phyloP scores from a whole-genome alignment of 1,284 basidiomycete species.

The Malassezia equina region DNA sequence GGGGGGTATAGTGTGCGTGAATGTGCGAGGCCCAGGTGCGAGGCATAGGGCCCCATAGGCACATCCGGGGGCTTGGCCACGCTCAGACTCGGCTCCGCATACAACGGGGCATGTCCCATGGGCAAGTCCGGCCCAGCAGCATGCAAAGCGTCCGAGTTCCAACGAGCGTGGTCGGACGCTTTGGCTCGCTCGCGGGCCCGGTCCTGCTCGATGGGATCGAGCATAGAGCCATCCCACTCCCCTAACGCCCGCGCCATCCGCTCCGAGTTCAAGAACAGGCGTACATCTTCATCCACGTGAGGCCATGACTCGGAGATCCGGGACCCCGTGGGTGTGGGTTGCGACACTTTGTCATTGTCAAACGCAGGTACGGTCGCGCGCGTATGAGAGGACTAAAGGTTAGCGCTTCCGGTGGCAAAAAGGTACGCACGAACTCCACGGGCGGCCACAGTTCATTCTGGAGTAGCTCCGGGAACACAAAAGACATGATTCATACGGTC shows the following conservation, averaged over 20 bases:
- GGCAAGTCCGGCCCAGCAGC: no score
- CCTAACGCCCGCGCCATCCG: conserved; percentile 31
- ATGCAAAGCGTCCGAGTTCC: no score
- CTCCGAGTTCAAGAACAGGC: conserved; percentile 38
- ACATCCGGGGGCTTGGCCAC: no score
- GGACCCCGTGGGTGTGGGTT: conserved; percentile 20
- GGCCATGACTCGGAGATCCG: conserved; percentile 31
- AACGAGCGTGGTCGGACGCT: no score
- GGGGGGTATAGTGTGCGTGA: neutral
- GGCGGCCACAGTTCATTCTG: conserved; percentile 32
- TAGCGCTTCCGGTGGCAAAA: neutral
- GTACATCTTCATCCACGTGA: conserved; percentile 44
- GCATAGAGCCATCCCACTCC: conserved; percentile 5
- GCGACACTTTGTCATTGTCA: neutral
- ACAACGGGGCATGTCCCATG: no score
- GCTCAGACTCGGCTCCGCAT: no score
- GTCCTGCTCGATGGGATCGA: no score
- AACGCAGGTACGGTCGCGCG: conserved; percentile 36
- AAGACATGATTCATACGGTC: conserved; percentile 14
- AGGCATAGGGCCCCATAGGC: no score
- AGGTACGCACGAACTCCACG: conserved; percentile 41
- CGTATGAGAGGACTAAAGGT: conserved; percentile 35
- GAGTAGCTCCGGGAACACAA: conserved; percentile 38
- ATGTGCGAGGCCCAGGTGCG: no score
- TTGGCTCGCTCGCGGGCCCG: no score